Evolutionary conservation across 2,329 filamentous ascomycete species (phyloP), one percentile per base, ranked within the genome.

Genomic region (Gnomoniopsis sp.): DNA sequence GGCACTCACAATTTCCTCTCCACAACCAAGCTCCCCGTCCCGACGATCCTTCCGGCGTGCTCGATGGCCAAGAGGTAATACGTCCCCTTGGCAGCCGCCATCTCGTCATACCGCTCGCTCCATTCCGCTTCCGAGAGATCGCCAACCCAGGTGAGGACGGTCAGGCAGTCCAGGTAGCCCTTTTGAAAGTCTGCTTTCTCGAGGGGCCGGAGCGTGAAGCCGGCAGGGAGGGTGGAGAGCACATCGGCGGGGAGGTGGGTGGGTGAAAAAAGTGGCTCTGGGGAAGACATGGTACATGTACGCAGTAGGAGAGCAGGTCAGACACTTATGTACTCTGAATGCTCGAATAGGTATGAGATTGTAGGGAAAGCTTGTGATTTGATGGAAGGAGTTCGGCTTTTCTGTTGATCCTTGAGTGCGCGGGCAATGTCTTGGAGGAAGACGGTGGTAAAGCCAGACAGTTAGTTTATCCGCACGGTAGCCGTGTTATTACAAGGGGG

Each of bases 21-120:
- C 38, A 91, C 88, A 61, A 95, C 79, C 70, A 95, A 74, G 46
- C 85, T 85, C 0, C 90, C 90, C 0, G 89, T 92, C 7, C 87
- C 90, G 15, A 93, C 89, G 56, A 93, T 81, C 58, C 77, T 78
- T 22, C 74, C 77, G 11, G 77, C 71, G 68, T 91, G 81, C 64
- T 87, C 83, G 58, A 93, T 84, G 49, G 89, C 87, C 33, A 91
- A 73, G 54, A 92, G 78, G 71, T 88, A 92, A 72, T 93, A 93
- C 0, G 74, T 75, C n/a, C 71, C 73, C 50, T 65, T 68, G 8
- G 74, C 71, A 15, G 63, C 61, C 1, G 61, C 65, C 71, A 77
- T 75, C 62, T 88, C 86, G 62, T 88, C 86, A 71, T 87, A 92
- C 41, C 88, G 82, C 67, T 84, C 76, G 66, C 85, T 80, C 79